A percentile compares a stretch with the other conserved stretches of the same genome.
These are phyloP conservation scores for Diaporthe sp. DNA, from an alignment of 2,329 filamentous ascomycete species.

Conservation along the genomic window DNA sequence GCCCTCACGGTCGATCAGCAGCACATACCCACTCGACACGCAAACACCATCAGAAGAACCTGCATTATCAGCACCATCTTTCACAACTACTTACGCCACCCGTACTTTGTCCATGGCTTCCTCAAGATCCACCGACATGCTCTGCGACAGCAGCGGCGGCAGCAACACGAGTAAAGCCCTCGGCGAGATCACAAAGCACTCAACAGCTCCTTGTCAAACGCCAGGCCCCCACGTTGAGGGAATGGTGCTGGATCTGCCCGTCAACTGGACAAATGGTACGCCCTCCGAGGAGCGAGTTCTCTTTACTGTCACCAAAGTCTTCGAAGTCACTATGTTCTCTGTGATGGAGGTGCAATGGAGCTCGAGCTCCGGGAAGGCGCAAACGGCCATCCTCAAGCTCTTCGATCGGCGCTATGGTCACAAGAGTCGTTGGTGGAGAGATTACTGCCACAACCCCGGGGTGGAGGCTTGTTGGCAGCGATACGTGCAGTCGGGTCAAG, in stretches of 20 bases:
- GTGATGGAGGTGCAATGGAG: conserved; percentile 6
- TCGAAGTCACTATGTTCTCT: background rate
- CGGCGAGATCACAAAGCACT: background rate
- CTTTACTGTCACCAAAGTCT: conserved; percentile 1
- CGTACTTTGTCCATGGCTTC: background rate
- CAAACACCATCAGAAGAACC: background rate
- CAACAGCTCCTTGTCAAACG: background rate
- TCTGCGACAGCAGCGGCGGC: background rate
- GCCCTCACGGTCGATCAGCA: background rate
- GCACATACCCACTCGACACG: background rate
- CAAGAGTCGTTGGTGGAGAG: background rate
- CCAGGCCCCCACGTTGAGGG: background rate
- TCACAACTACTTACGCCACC: background rate
- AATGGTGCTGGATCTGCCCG: background rate
- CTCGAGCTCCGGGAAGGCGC: background rate
- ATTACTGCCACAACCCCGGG: background rate
- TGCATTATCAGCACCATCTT: background rate
- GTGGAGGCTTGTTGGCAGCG: conserved; percentile 9
- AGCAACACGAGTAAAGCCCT: background rate
- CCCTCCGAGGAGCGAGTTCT: conserved; percentile 3
- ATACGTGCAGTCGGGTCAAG: conserved; percentile 15
- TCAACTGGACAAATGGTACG: background rate
- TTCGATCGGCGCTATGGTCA: conserved; percentile 12
- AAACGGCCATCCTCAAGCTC: conserved; percentile 3
- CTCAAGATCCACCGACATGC: background rate